phyloP scores from a whole-genome alignment of 2,329 filamentous ascomycete species.

The Penicillium paneum region DNA sequence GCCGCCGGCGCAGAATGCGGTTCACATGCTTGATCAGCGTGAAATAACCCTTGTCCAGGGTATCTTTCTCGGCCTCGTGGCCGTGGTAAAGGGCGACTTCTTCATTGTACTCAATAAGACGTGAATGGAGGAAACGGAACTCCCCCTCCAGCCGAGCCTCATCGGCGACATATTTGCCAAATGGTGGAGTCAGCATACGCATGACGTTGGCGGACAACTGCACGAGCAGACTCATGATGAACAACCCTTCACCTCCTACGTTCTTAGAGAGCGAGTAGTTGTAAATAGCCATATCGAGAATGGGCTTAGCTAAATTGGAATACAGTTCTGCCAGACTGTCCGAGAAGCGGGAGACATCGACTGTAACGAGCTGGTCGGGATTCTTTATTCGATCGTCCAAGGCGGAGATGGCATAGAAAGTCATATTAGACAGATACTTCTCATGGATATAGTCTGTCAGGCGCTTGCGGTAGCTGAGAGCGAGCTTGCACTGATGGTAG shows the following conservation, averaged over 20 bases:
- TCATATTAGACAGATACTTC: conserved; percentile 94
- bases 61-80: conserved; percentile 92
- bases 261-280: conserved; percentile 90
- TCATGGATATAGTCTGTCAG: conserved; percentile 94
- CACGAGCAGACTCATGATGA: conserved; percentile 91
- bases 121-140: conserved; percentile 90
- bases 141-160: conserved; percentile 93
- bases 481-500: conserved; percentile 93
- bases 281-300: conserved; percentile 95
- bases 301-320: conserved; percentile 90
- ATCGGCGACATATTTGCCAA: conserved; percentile 96
- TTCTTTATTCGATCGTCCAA: conserved; percentile 98
- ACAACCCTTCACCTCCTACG: conserved; percentile 92
- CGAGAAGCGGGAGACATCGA: conserved; percentile 94
- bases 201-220: conserved; percentile 90
- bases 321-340: conserved; percentile 94
- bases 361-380: conserved; percentile 92
- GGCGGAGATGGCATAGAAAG: conserved; percentile 93
- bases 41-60: conserved; percentile 96
- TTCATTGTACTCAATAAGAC: conserved; percentile 93
- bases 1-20: conserved; percentile 79
- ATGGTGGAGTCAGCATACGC: conserved; percentile 90
- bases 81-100: conserved; percentile 90
- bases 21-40: conserved; percentile 99
- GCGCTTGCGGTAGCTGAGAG: conserved; percentile 85